Base-by-base conservation (phyloP, 257 asterid genomes). In the Scutellaria baicalensis region DNA sequence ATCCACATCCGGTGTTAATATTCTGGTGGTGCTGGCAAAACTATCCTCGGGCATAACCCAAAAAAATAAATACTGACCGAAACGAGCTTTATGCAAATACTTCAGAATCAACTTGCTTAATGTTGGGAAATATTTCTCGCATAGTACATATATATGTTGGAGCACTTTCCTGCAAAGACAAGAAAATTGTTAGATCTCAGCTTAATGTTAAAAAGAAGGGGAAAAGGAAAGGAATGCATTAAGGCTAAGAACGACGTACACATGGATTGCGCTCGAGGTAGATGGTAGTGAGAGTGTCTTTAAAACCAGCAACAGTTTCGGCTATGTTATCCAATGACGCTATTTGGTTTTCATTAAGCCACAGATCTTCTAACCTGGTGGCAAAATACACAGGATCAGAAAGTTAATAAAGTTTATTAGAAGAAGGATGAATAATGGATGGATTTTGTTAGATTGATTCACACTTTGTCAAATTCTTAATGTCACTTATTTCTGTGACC, bases 251-350 rank as follows among this genome's bases (percentile, higher is more conserved):
- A 55, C 11, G 54, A 9, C 31, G 39, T 88, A 93, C 99, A 84
- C 96, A 91, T 68, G 96, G 96, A 77, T 94, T 94, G 73, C 96
- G 96, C 93, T 91, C 96, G 33, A 94, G 96, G 82, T 94, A 94
- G 70, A 91, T 79, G 68, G 97, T 94, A 14, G 96, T 94, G 69
- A 94, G 90, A 74, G 57, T 88, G 82, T 82, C 83, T 66, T 81
- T 85, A 62, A 87, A 84, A 77, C 95, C 81, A 42, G 90, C 73
- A 77, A 89, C 96, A 57, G 88, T 96, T 78, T 84, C 88, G 36
- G 81, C 84, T 21, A 94, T 81, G 64, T 80, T 85, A 59, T 89
- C 96, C 59, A 94, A 71, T 11, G 97, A 81, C 31, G 84, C 10
- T 73, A 91, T 85, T 73, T 80, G 89, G 80, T 94, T 94, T 81